Evolutionary conservation across 768 basidiomycete species (phyloP), one percentile per base, ranked within the genome.

Genomic region (Auriscalpium orientale): DNA sequence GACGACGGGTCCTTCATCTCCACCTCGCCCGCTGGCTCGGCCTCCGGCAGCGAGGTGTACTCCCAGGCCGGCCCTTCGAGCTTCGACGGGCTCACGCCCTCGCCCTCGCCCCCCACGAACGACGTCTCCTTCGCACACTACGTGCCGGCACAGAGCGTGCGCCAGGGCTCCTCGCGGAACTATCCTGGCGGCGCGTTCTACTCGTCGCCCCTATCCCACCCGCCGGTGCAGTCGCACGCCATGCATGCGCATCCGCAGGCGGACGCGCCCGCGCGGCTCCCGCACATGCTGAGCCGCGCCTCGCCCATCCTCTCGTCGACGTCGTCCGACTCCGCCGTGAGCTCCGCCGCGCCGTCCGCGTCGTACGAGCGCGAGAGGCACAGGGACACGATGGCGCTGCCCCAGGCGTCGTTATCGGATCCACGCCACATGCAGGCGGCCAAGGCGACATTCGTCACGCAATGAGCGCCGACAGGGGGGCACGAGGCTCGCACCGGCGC

Each of bases 101-200:
- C 85, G 16, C 85, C 86, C 18, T 85, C 86, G n/a, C 86, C 87
- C 16, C 82, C 66, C 6, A 74, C 79, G 16, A 71, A 72, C 47
- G 72, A 67, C 51, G 68, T 80, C 68, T 80, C 71, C 57, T 87
- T 85, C 68, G 76, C 80, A 45, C 82, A 84, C 55, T 87, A 87
- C 22, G 71, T 72, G 10, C 62, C 60, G 8, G 55, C 59, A 43
- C 57, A 54, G 72, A 66, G 65, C 61, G 69, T 65, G 62, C 73
- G 62, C 58, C 69, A 36, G 58, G 70, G 61, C 34, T 59, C 60
- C 46, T 54, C 64, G 50, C 49, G 61, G 58, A 64, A 62, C 18
- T 67, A 63, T 50, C 51, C 62, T 2, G 34, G 52, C 45, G 51
- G 65, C 52, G 58, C 64, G 22, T 72, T 70, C 56, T 71, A 74